Base-by-base conservation (phyloP, 192 early-diverging fungal genomes). In the Nowakowskiella sp. region DNA sequence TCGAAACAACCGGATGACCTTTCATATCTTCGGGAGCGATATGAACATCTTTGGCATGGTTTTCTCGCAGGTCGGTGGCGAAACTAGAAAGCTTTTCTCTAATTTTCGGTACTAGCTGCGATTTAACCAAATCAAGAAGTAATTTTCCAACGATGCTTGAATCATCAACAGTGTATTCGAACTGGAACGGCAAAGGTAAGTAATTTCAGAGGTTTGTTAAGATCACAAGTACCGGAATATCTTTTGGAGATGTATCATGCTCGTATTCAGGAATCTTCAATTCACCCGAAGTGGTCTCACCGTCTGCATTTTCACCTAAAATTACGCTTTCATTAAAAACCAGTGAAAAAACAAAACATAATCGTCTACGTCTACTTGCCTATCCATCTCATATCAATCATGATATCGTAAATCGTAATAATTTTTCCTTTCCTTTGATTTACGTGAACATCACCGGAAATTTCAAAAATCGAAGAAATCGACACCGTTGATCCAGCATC, bases 391-490 rank as follows among this genome's bases (percentile, higher is more conserved):
- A 89, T 49, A 29, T 80, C 86, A 61, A 98, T 64, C 22, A 71
- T 73, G 7, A 98, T 70, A 55, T 95, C 94, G 70, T 78, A 94
- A 59, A 98, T 91, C 39, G 91, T 87, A 43, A 98, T 91, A 31
- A 98, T 71, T 64, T 90, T 89, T 28, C 92, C 92, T 67, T 98
- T 98, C 57, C 94, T 81, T 70, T 92, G 88, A 72, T 92, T 94
- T 56, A 98, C 70, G 42, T 95, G 89, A 6, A 81, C 87, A 67
- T 98, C 94, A 28, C 94, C 94, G 3, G 60, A 74, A 23, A 92
- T 78, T 1, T 76, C 72, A 47, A 68, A 60, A 16, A 95, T 71
- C 21, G 80, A 71, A 27, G 70, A 68, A 9, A 83, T 80, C 23
- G 66, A 61, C 9, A 82, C 77, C 10, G 59, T 73, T 23, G 73